Evolutionary conservation across 306 rosid genomes (phyloP), one percentile per base, ranked within the genome.

Genomic region (Carpinus fangiana): DNA sequence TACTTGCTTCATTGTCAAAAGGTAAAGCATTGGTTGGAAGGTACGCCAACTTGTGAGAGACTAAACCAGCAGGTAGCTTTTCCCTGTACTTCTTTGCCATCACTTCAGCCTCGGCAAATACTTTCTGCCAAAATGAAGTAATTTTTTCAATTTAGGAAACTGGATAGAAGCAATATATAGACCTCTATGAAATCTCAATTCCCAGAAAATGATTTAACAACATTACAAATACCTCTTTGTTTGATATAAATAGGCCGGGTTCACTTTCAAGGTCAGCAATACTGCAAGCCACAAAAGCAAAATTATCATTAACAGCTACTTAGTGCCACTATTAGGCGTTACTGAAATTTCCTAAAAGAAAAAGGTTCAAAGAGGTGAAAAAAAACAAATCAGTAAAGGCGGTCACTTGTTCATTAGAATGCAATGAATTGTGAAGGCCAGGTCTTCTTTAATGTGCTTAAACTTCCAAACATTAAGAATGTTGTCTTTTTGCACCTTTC

Each of bases 221-320:
- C 18, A 21, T 80, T 7, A 26, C 34, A 51, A 45, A 66, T 76
- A 86, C 99, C 97, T 93, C 91, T 76, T 86, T 93, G 86, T 95
- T 79, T 51, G 93, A 81, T 61, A 91, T 81, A 79, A 95, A 91
- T 68, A 95, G 96, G 72, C 97, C 99, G 31, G 90, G 93, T 80
- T 91, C 96, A 50, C 96, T 95, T 84, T 95, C 98, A 73, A 95
- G 98, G 36, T 82, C 98, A 7, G 97, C 99, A 71, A 82, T 95
- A 86, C 99, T 95, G 92, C 88, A 84, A 74, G 71, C 62, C 73
- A 82, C 64, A 76, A 60, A 78, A 78, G 77, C n/a, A 46, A 87
- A 59, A 84, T 70, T 55, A 18, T 4, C 20, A 70, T 72, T 28
- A 72, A 62, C 71, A 79, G 7, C 75, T 65, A 48, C 34, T 18